Percentiles rank a stretch among this genome's conserved stretches.
These are phyloP conservation scores for Pezicula neosporulosa DNA, from an alignment of 2,329 filamentous ascomycete genomes.

Conservation along the genomic window DNA sequence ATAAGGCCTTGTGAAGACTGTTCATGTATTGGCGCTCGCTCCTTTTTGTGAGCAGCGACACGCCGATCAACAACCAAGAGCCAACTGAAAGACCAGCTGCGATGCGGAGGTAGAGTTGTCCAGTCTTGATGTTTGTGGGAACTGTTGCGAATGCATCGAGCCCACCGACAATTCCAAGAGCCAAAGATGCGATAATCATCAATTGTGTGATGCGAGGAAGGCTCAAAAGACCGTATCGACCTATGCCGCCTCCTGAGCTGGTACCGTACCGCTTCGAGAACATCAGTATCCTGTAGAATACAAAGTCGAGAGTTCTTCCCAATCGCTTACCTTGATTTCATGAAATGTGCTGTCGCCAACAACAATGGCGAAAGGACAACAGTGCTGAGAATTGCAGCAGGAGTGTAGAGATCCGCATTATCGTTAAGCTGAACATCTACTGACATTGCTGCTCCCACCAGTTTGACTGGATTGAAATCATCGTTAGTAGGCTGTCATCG, in stretches of 20 bases:
- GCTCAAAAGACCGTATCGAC: neutral
- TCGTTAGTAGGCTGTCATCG: neutral
- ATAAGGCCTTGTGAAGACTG: neutral
- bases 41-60: neutral
- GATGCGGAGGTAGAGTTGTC: neutral
- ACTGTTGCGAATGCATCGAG: neutral
- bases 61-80: neutral
- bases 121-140: neutral
- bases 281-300: neutral
- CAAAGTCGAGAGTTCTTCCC: no score
- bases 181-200: neutral
- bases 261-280: neutral
- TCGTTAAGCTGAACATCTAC: slow-evolving; percentile 12
- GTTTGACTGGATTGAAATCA: neutral
- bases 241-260: neutral
- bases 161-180: slow-evolving; percentile 1
- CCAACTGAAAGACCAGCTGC: neutral
- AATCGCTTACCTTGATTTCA: neutral
- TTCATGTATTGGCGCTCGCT: neutral
- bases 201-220: neutral
- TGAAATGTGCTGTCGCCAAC: neutral
- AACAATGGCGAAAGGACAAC: slow-evolving; percentile 4
- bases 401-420: neutral
- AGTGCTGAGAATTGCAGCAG: slow-evolving; percentile 4
- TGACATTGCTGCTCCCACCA: slow-evolving; percentile 22